Conservation (phyloP, 306 rosid species). For the Clitoria ternatea region DNA sequence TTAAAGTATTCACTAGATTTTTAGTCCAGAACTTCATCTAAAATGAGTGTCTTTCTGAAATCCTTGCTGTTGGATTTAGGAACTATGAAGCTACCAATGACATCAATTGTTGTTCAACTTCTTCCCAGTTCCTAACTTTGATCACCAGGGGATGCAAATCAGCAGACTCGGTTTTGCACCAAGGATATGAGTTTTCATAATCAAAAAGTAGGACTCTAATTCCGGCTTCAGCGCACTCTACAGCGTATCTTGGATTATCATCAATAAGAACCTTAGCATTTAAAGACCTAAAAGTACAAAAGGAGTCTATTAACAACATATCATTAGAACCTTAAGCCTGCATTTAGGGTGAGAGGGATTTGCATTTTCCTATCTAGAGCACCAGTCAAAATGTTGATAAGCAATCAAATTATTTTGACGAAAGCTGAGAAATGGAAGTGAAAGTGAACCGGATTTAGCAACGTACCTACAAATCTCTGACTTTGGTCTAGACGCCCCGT, state of each 20-base stretch:
- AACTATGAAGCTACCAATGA: constrained; percentile 33
- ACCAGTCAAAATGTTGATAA: not conserved
- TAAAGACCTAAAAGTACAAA: constrained; percentile 46
- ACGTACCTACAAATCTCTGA: constrained; percentile 84
- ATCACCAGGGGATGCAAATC: constrained; percentile 62
- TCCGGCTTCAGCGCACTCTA: constrained; percentile 83
- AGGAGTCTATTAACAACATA: constrained; percentile 17
- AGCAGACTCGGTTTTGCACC: constrained; percentile 58
- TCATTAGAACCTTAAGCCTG: not conserved
- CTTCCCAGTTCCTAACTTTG: constrained; percentile 76
- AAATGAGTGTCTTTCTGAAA: not conserved
- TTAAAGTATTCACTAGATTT: not conserved
- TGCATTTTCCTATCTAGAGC: not conserved
- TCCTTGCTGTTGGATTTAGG: not conserved
- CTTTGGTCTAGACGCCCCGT: constrained; percentile 74
- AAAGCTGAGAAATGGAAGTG: not conserved
- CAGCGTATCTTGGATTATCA: constrained; percentile 83
- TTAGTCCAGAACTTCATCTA: not conserved
- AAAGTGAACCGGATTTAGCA: not conserved
- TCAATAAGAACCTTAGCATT: constrained; percentile 74
- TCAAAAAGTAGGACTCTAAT: constrained; percentile 77
- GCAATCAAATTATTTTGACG: not conserved
- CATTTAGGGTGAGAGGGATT: not conserved
- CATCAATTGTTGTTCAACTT: constrained; percentile 67
- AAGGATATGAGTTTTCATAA: constrained; percentile 83